Base-by-base conservation (phyloP, 768 basidiomycete species). In the Kondoa subrosea region DNA sequence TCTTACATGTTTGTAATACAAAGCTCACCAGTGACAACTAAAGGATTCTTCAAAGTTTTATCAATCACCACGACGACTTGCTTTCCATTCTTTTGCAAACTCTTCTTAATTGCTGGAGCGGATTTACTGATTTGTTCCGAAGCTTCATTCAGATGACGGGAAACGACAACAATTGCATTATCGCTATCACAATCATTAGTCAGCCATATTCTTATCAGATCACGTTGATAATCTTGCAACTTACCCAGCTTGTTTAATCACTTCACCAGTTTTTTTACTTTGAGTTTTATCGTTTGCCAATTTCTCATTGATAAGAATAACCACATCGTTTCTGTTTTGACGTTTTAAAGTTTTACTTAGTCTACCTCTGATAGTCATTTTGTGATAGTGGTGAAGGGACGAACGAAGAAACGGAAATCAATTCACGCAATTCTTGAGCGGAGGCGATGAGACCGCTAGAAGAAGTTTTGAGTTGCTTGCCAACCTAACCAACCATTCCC, bases 21-120 rank as follows among this genome's bases (percentile, higher is more conserved):
- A n/a, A n/a, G n/a, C n/a, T n/a, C 12, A 50, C 8, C 40, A 50
- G 21, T 21, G 40, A 50, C 40, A 50, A 63, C 61, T 33, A 63
- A 31, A 30, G 61, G 61, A n/a, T 63, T 63, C 29, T 63, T 63
- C 3, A 63, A 32, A 3, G 61, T 31, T n/a, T 63, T 63, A n/a
- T 63, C 61, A 33, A 63, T 25, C 25, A 50, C 40, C 40, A 63
- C 29, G 30, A 63, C 34, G 30, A n/a, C 61, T 32, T 63, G 29
- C 26, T 33, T 27, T 12, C 61, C 61, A 32, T 63, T 63, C 29
- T 63, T 63, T 12, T 31, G 30, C 29, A 63, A 29, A 33, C 29
- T 33, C 61, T 32, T 63, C 61, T 63, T 63, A 3, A 63, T 16
- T 14, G 29, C 61, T 12, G 61, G 61, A 27, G n/a, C 4, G 15